Base-by-base conservation (phyloP, 139 green algal species). In the Astrephomene gubernaculifera region DNA sequence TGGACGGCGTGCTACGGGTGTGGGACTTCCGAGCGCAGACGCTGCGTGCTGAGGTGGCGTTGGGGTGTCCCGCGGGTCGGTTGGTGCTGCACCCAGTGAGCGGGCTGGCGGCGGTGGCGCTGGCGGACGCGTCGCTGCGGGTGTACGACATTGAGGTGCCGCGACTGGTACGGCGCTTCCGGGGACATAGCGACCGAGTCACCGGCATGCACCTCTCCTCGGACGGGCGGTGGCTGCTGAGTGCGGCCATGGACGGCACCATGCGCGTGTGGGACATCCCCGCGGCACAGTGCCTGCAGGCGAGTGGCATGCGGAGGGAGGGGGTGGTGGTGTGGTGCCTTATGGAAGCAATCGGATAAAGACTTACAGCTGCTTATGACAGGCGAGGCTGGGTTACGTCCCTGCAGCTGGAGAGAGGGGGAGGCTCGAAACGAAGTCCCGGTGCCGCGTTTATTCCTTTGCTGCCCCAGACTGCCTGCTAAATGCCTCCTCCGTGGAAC, bases 241-340 rank as follows among this genome's bases (percentile, higher is more conserved):
- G 88, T 21, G 61, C 92, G 24, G 89, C 90, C 36, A 96, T 98
- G 93, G 97, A 99, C 86, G 94, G 92, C 73, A 97, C 93, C 2
- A 53, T 99, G 52, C 89, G 95, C 25, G 94, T 98, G 75, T 99
- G 94, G 93, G 96, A 99, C 91, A 90, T 99, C 22, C 96, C 97
- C 31, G 89, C 88, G 0, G 71, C 89, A 25, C 45, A 83, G 9
- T 92, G 88, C 71, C 52, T 96, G 79, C 93, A 96, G 86, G 85
- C 19, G 61, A 3, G 70, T 14, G 45, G 71, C 19, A 31, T 39
- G 36, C 21, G 53, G 57, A 38, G 25, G 35, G 75, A 43, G 39
- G 25, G 27, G 29, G 29, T 57, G 49, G n/a, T n/a, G n/a, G n/a
- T n/a, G n/a, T n/a, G n/a, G n/a, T n/a, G n/a, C n/a, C n/a, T n/a